These are phyloP conservation scores for Calonectria montana DNA, from an alignment of 2,329 filamentous ascomycete species.

Conservation along the genomic window DNA sequence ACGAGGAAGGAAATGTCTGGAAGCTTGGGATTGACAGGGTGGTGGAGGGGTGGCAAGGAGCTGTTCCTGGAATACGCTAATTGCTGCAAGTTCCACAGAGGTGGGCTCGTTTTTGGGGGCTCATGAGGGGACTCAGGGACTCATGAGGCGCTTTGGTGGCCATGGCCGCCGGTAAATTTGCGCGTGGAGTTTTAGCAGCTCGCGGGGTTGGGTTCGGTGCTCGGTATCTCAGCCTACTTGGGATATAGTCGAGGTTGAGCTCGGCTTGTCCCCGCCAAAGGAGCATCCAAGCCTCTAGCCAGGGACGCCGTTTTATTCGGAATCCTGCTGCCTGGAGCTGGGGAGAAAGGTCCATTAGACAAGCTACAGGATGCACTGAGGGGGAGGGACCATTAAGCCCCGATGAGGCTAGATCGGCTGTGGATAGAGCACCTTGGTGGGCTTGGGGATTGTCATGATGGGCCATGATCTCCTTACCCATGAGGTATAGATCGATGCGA, in stretches of 20 bases:
- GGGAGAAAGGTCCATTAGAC: conserved; percentile 11
- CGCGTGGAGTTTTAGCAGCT: not conserved
- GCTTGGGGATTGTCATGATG: conserved; percentile 14
- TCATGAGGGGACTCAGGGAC: conserved; percentile 17
- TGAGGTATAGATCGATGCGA: conserved; percentile 19
- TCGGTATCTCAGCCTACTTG: not conserved
- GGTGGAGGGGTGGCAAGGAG: conserved; percentile 16
- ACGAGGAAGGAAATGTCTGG: conserved; percentile 25
- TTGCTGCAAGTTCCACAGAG: conserved; percentile 5
- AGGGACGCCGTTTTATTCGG: conserved; percentile 7
- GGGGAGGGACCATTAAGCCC: conserved; percentile 22
- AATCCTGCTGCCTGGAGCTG: conserved; percentile 39
- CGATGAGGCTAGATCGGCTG: conserved; percentile 25
- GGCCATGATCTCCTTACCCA: conserved; percentile 10
- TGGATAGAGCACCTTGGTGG: conserved; percentile 4
- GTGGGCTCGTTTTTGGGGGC: conserved; percentile 8
- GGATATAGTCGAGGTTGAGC: not conserved
- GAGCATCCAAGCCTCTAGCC: not conserved
- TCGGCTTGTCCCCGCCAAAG: not conserved
- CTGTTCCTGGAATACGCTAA: conserved; percentile 22
- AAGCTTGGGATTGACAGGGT: conserved; percentile 24
- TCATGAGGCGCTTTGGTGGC: not conserved
- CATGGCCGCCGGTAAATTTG: not conserved
- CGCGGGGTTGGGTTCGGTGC: not conserved
- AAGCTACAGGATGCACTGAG: not conserved